These are phyloP conservation scores for Didymella exigua DNA, from an alignment of 2,329 filamentous ascomycete genomes.

Conservation along the genomic window DNA sequence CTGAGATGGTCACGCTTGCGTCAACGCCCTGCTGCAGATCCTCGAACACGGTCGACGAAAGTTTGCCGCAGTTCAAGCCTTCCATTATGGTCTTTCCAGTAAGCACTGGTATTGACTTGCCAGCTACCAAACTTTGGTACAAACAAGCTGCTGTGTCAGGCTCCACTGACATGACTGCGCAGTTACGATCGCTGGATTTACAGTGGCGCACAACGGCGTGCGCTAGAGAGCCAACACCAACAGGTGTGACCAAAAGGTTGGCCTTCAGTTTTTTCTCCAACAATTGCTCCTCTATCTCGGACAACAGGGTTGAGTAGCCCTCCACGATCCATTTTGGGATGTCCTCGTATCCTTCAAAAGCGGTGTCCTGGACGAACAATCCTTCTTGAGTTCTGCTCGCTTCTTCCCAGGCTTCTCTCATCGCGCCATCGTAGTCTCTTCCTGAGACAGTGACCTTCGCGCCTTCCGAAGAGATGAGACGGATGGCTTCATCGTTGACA, in stretches of 20 bases:
- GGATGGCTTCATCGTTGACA: slow-evolving; percentile 61
- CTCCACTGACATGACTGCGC: slow-evolving; percentile 69
- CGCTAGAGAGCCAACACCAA: slow-evolving; percentile 75
- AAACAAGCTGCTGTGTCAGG: slow-evolving; percentile 69
- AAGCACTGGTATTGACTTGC: slow-evolving; percentile 55
- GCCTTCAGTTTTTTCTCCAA: slow-evolving; percentile 42
- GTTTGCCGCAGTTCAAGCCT: slow-evolving; percentile 74
- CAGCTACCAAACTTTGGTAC: slow-evolving; percentile 56
- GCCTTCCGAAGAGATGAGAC: slow-evolving; percentile 66
- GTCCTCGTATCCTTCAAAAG: slow-evolving; percentile 68
- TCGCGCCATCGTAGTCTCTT: slow-evolving; percentile 68
- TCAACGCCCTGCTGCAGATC: slow-evolving; percentile 64
- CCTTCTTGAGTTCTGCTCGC: slow-evolving; percentile 47
- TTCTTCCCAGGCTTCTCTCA: slow-evolving; percentile 56
- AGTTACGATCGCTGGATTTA: slow-evolving; percentile 53
- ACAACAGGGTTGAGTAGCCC: slow-evolving; percentile 75
- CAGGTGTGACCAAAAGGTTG: slow-evolving; percentile 65
- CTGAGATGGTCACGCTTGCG: slow-evolving; percentile 64
- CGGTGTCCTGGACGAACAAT: slow-evolving; percentile 71
- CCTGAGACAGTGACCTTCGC: slow-evolving; percentile 62
- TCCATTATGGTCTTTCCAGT: slow-evolving; percentile 73
- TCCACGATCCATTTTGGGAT: slow-evolving; percentile 78
- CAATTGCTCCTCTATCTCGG: slow-evolving; percentile 69
- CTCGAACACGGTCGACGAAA: slow-evolving; percentile 70
- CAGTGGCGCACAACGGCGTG: slow-evolving; percentile 71